These are phyloP conservation scores for Eucalyptus tenuipes DNA, from an alignment of 345 rosid genomes.

Conservation along the genomic window DNA sequence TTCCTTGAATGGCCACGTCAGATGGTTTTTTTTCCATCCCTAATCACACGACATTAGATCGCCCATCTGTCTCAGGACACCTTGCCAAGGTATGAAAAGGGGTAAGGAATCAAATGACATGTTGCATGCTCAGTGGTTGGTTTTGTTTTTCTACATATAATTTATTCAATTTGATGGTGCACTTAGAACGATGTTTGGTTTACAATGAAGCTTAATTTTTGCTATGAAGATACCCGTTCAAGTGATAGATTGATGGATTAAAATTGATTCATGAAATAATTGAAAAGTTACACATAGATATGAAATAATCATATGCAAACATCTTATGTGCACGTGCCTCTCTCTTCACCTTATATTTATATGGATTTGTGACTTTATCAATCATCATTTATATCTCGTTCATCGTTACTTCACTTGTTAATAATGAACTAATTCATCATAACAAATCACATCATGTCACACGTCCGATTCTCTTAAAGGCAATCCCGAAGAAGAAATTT, in stretches of 20 bases:
- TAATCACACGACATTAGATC: not conserved
- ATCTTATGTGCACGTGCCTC: too few relatives aligned
- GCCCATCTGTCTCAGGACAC: not conserved
- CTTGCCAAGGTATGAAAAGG: not conserved
- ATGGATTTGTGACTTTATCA: not conserved
- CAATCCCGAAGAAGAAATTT: accelerated
- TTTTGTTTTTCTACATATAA: not conserved
- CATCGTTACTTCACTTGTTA: too few relatives aligned
- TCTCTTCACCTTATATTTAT: too few relatives aligned
- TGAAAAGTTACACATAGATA: too few relatives aligned
- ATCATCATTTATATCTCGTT: not conserved
- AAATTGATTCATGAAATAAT: not conserved
- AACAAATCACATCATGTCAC: not conserved
- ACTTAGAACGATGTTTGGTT: accelerated
- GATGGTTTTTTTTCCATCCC: not conserved
- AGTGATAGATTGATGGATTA: not conserved
- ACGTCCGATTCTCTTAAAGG: not conserved
- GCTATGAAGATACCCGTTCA: not conserved
- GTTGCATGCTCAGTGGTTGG: not conserved
- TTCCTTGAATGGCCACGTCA: not conserved
- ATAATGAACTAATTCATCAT: not conserved
- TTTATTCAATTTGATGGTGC: not conserved
- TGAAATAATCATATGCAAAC: too few relatives aligned
- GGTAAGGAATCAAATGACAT: not conserved
- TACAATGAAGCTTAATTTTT: not conserved